Evolutionary conservation across 2,329 filamentous ascomycete genomes (phyloP).

Genomic region (Calonectria multiphialidica): DNA sequence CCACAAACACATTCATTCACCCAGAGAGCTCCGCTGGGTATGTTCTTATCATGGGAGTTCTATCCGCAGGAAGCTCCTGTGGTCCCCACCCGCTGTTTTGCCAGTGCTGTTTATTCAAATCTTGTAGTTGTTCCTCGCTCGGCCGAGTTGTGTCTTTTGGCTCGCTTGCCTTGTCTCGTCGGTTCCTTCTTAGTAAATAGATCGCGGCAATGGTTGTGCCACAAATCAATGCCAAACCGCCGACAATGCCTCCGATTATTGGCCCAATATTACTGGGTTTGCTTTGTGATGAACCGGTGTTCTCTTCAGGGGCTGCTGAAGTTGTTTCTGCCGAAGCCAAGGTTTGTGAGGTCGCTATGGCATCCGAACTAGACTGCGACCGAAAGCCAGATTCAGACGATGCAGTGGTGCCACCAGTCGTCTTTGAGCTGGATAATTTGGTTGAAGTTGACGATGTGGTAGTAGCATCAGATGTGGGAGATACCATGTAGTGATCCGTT

Average conservation of each 20-base stretch:
- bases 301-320: background rate
- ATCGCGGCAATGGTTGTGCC: slow-evolving; percentile 36
- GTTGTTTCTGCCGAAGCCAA: slow-evolving; percentile 17
- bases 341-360: no score
- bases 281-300: background rate
- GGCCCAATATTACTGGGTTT: slow-evolving; percentile 43
- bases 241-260: slow-evolving; percentile 51
- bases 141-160: background rate
- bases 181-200: slow-evolving; percentile 6
- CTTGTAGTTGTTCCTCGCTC: background rate
- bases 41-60: background rate
- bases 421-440: slow-evolving; percentile 3
- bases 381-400: background rate
- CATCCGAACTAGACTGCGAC: background rate
- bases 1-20: background rate
- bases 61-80: background rate
- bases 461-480: slow-evolving; percentile 22
- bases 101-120: background rate
- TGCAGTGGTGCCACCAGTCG: background rate
- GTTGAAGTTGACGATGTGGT: background rate
- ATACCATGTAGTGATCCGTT: slow-evolving; percentile 40
- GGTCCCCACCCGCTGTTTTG: background rate
- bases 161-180: background rate
- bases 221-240: slow-evolving; percentile 50
- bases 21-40: background rate